Base-by-base conservation (phyloP, 768 basidiomycete species). In the Mycena venus region DNA sequence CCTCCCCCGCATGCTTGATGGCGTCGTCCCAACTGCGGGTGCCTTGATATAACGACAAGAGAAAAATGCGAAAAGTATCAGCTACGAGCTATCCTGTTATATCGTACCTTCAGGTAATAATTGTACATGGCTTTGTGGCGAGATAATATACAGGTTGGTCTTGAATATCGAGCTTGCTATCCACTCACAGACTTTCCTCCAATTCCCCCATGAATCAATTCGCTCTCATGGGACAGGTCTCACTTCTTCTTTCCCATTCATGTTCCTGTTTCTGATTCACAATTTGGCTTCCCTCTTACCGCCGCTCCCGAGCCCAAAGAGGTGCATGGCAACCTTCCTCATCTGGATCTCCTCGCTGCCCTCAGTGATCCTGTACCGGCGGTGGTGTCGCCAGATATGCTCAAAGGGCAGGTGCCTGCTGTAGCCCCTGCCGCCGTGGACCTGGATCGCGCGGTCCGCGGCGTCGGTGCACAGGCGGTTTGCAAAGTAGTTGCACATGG, bases 271-370 rank as follows among this genome's bases (percentile, higher is more conserved):
- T 49, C 44, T 64, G 44, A 64, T 64, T 64, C 44, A 64, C 62
- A 64, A 25, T 64, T 64, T 64, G 44, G 62, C 44, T 47, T 66
- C 64, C 51, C 25, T 66, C 64, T 66, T 55, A 38, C 64, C 64
- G 49, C 49, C 40, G 64, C 34, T 66, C 64, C 51, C 51, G 51
- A 36, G 25, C 36, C 64, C 64, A 66, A 66, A 66, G 49, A 66
- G 51, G 51, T 66, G 51, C 51, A 55, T 40, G 36, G 64, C 64
- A 51, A 66, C 64, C 64, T 73, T 73, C 61, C 71, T 44, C 55
- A 73, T 73, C 56, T 73, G 71, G 36, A 73, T 67, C 65, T 73
- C 71, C 58, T 73, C 71, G 32, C 63, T 66, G 34, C 71, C 71
- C 65, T 73, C 71, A 31, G 71, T 73, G 55, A 73, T 73, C 56